Conservation (phyloP, 2,329 filamentous ascomycete species). For the Tolypocladium sp. region DNA sequence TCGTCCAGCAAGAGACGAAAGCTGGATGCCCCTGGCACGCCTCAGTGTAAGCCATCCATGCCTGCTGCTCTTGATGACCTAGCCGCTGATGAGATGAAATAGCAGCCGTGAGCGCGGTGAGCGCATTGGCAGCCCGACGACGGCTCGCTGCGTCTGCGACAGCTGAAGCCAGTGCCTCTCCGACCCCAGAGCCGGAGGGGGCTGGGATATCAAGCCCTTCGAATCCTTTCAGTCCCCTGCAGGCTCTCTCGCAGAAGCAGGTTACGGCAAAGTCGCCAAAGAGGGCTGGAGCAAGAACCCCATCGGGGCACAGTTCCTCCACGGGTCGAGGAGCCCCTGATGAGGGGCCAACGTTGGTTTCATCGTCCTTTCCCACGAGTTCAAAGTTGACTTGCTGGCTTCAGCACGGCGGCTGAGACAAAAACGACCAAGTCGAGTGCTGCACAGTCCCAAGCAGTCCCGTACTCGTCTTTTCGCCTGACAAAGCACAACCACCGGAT, state of each 20-base stretch:
- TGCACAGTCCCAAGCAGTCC: conserved; percentile 9
- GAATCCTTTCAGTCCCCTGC: conserved; percentile 21
- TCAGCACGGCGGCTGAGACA: background rate
- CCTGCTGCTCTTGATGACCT: background rate
- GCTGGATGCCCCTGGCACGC: conserved; percentile 17
- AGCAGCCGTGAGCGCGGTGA: conserved; percentile 24
- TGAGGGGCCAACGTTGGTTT: background rate
- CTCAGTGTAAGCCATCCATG: conserved; percentile 16
- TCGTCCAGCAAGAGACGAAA: conserved; percentile 25
- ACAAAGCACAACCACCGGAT: conserved; percentile 32
- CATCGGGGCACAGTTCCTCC: background rate
- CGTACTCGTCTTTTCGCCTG: conserved; percentile 37
- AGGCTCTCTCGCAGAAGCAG: conserved; percentile 7
- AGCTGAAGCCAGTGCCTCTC: conserved; percentile 3
- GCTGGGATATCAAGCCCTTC: conserved; percentile 7
- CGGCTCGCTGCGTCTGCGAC: conserved; percentile 12
- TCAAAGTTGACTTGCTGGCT: background rate
- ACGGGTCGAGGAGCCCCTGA: background rate
- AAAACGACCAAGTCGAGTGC: background rate
- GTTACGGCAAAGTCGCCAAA: conserved; percentile 8
- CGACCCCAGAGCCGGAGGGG: conserved; percentile 8
- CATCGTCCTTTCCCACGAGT: background rate
- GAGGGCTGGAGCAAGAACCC: conserved; percentile 4
- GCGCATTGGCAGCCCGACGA: conserved; percentile 25
- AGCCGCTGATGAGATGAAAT: background rate